These are phyloP conservation scores for Eucalyptus marginata DNA, from an alignment of 345 rosid genomes.

Conservation along the genomic window DNA sequence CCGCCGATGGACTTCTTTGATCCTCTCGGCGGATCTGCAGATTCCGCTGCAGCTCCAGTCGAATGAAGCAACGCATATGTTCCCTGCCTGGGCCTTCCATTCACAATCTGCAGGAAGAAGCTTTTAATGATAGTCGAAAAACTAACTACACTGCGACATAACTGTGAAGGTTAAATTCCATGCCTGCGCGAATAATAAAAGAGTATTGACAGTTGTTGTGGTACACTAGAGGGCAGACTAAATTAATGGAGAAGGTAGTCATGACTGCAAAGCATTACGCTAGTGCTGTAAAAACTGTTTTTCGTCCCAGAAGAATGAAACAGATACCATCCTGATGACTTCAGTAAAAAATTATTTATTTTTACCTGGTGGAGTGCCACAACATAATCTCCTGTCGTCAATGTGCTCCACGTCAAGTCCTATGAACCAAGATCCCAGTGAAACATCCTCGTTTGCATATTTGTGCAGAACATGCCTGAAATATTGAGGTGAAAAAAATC, in stretches of 20 bases:
- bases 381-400: conserved; percentile 89
- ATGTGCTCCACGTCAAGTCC: conserved; percentile 91
- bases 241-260: background rate
- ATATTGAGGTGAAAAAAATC: background rate
- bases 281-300: background rate
- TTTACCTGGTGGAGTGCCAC: conserved; percentile 98
- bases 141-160: background rate
- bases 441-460: conserved; percentile 96
- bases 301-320: background rate
- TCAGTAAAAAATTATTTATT: background rate
- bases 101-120: conserved; percentile 57
- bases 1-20: conserved; percentile 83
- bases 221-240: background rate
- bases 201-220: background rate
- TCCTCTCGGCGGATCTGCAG: conserved; percentile 79
- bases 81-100: conserved; percentile 98
- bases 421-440: conserved; percentile 95
- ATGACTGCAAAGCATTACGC: background rate
- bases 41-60: conserved; percentile 99
- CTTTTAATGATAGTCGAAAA: background rate
- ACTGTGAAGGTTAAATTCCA: background rate
- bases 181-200: background rate
- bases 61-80: conserved; percentile 85
- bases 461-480: conserved; percentile 89
- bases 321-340: background rate